Percentiles rank a stretch among this genome's conserved stretches.
Evolutionary conservation across 73 alveolate genomes (phyloP).

Genomic region (Breviolum minutum): DNA sequence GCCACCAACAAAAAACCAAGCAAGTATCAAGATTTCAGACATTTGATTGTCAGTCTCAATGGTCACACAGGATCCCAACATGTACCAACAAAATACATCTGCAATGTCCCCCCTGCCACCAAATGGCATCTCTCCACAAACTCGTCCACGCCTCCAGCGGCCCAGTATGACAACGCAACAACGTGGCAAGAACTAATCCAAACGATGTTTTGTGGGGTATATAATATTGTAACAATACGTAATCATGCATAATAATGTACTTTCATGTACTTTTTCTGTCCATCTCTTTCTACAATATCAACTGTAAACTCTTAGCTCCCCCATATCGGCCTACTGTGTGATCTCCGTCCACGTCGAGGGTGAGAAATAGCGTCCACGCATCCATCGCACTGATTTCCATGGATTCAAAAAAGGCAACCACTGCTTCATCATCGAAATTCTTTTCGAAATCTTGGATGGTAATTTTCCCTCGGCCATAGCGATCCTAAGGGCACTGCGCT

Average conservation of each 20-base stretch:
- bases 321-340: background rate
- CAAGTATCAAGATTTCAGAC: too few relatives aligned
- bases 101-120: background rate
- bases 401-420: conserved; percentile 57
- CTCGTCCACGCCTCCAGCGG: conserved; percentile 42
- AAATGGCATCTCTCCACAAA: conserved; percentile 45
- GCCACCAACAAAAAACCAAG: too few relatives aligned
- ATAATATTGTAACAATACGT: too few relatives aligned
- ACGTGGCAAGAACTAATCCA: too few relatives aligned
- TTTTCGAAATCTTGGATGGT: conserved; percentile 53
- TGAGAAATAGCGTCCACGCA: conserved; percentile 59
- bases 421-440: conserved; percentile 64
- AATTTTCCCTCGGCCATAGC: conserved; percentile 24
- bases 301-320: background rate
- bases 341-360: conserved; percentile 70
- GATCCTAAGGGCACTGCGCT: background rate
- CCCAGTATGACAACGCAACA: too few relatives aligned
- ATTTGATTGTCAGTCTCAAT: too few relatives aligned
- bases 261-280: too few relatives aligned
- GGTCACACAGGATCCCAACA: too few relatives aligned
- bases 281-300: background rate
- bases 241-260: too few relatives aligned
- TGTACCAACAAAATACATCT: too few relatives aligned
- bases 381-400: conserved; percentile 68
- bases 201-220: too few relatives aligned